These are phyloP conservation scores for Cucumis cinereus DNA, from an alignment of 306 rosid species.

Conservation along the genomic window DNA sequence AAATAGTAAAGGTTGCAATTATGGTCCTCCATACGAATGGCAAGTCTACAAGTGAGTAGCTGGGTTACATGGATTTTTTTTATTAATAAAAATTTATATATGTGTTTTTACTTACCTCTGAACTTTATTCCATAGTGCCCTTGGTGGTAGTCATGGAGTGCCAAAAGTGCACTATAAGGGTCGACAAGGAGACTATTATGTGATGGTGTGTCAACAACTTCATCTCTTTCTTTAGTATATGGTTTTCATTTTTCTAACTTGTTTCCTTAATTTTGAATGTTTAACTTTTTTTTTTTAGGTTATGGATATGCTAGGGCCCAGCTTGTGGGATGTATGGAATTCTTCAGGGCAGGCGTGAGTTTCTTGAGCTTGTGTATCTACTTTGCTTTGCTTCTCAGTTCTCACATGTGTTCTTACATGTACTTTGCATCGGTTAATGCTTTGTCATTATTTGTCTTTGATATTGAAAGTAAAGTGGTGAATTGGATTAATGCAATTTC, in stretches of 20 bases:
- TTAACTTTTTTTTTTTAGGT: slow-evolving; percentile 42
- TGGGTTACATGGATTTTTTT: neutral
- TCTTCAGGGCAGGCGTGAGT: slow-evolving; percentile 90
- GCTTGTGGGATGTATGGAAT: slow-evolving; percentile 99
- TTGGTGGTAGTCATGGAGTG: slow-evolving; percentile 96
- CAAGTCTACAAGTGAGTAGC: slow-evolving; percentile 88
- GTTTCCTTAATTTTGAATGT: slow-evolving; percentile 1
- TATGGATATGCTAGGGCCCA: slow-evolving; percentile 99
- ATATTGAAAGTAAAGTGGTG: neutral
- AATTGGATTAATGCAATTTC: neutral
- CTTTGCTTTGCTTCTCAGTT: neutral
- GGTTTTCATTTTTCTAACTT: neutral
- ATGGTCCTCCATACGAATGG: slow-evolving; percentile 97
- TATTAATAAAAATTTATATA: neutral
- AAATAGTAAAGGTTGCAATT: slow-evolving; percentile 90
- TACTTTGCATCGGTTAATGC: neutral
- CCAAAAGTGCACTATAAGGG: slow-evolving; percentile 90
- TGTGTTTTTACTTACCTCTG: neutral
- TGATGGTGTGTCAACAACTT: slow-evolving; percentile 50
- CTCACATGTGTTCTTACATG: neutral
- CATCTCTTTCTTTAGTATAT: slow-evolving; percentile 1
- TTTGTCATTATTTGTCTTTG: neutral
- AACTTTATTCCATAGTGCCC: slow-evolving; percentile 42
- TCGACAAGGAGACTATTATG: slow-evolving; percentile 74
- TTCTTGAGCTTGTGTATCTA: slow-evolving; percentile 4